Percentiles rank a stretch among this genome's conserved stretches.
Conservation (phyloP, 345 rosid species). For the Salix dunnii region DNA sequence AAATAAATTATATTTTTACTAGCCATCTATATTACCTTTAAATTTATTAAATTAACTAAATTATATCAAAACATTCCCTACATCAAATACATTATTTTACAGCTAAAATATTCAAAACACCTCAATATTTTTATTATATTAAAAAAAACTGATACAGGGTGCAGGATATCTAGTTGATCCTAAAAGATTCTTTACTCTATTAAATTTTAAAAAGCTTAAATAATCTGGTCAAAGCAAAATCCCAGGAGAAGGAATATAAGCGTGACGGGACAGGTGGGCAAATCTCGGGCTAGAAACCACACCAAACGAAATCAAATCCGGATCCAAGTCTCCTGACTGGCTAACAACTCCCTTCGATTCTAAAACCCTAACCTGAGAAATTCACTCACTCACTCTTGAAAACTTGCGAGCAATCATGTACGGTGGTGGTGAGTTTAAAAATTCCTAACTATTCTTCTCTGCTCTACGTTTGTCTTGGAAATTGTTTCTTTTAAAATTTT, state of each 20-base stretch:
- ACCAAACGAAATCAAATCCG: neutral
- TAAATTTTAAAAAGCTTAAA: too few relatives aligned
- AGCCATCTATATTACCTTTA: too few relatives aligned
- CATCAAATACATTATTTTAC: too few relatives aligned
- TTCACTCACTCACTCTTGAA: neutral
- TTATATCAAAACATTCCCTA: too few relatives aligned
- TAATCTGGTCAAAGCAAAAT: neutral
- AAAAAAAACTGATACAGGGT: too few relatives aligned
- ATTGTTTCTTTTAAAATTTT: neutral
- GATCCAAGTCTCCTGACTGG: neutral
- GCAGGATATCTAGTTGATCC: too few relatives aligned
- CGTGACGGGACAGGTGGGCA: neutral
- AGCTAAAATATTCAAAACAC: too few relatives aligned
- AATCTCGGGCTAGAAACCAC: neutral
- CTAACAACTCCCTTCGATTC: neutral
- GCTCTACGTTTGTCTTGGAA: neutral
- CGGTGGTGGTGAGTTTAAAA: conserved; percentile 76
- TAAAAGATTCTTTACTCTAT: neutral
- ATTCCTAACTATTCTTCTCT: neutral
- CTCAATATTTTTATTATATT: too few relatives aligned
- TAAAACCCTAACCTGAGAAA: conserved; percentile 6
- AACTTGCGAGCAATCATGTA: conserved; percentile 51
- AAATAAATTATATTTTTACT: too few relatives aligned
- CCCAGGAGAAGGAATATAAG: neutral
- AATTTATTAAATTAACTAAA: too few relatives aligned